Evolutionary conservation across 768 basidiomycete species (phyloP), one percentile per base, ranked within the genome.

Genomic region (Lyophyllum semitale): DNA sequence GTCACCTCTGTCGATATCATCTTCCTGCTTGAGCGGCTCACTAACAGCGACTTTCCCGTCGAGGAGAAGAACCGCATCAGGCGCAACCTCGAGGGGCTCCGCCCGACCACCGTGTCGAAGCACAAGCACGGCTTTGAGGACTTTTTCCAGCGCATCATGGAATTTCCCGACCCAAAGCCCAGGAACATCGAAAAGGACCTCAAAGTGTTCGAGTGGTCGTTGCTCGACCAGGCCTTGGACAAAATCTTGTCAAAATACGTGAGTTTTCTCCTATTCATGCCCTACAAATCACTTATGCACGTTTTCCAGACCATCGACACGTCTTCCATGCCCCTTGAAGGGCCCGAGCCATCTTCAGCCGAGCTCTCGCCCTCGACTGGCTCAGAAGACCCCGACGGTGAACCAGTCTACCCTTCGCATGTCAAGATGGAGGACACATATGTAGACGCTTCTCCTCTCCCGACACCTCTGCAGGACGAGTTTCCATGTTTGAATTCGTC

Each of bases 41-140:
- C 81, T 37, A 85, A 86, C 59, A 92, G 89, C 41, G 80, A 88
- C 47, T 95, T 97, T 66, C 87, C 87, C 27, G 90, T 97, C 45
- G 94, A 97, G 71, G 96, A 98, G 79, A 98, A 96, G 80, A 98
- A 98, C 65, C 80, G 96, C 49, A 96, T 98, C 63, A 79, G 96
- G 58, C 82, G 95, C 53, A 98, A 98, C 71, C 77, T 99, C 27
- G 95, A 99, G 70, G 93, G 91, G 23, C 89, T 97, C 66, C 81
- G 87, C 48, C 96, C 96, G 1, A 88, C 84, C 51, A 97, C 95
- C 0, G 86, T 98, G 3, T 89, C 90, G 26, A 99, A 97, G 75
- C 83, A 84, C 67, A 89, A 91, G 61, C 74, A 81, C 0, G 89
- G 86, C 11, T 87, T 83, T 54, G 91, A 91, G 63, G 77, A 82